Conservation (phyloP, 73 alveolate species). For the Paramecium sexaurelia region DNA sequence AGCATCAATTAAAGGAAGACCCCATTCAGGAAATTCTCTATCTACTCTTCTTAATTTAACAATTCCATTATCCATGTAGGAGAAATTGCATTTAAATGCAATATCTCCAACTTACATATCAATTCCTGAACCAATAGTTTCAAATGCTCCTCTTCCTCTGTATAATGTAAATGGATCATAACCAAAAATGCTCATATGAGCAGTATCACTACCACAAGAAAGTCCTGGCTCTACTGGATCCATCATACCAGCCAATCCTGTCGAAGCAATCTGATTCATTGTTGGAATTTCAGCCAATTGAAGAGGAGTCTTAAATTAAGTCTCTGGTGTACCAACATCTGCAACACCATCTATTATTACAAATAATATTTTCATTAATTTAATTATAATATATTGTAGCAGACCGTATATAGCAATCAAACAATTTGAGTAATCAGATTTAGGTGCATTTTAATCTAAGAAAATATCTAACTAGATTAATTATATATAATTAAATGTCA, state of each 20-base stretch:
- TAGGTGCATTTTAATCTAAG: background rate
- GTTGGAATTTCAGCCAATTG: conserved; percentile 72
- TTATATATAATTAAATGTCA: background rate
- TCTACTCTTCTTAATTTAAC: conserved; percentile 84
- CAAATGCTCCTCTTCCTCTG: conserved; percentile 91
- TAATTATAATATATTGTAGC: conserved; percentile 6
- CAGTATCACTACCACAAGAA: conserved; percentile 89
- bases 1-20: conserved; percentile 61
- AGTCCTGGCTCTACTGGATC: conserved; percentile 90
- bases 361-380: conserved; percentile 56
- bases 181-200: conserved; percentile 89
- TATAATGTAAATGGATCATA: conserved; percentile 75
- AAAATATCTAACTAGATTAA: too few species aligned
- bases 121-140: conserved; percentile 89
- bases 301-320: conserved; percentile 72
- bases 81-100: conserved; percentile 89
- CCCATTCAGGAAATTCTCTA: conserved; percentile 86
- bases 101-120: conserved; percentile 78
- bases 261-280: conserved; percentile 72
- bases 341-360: conserved; percentile 85
- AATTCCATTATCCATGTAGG: conserved; percentile 77
- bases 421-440: background rate
- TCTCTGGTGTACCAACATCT: conserved; percentile 65
- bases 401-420: background rate
- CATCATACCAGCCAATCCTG: conserved; percentile 84